Evolutionary conservation across 1,284 basidiomycete species (phyloP), one percentile per base, ranked within the genome.

Genomic region (Exobasidium cylindrosporum): DNA sequence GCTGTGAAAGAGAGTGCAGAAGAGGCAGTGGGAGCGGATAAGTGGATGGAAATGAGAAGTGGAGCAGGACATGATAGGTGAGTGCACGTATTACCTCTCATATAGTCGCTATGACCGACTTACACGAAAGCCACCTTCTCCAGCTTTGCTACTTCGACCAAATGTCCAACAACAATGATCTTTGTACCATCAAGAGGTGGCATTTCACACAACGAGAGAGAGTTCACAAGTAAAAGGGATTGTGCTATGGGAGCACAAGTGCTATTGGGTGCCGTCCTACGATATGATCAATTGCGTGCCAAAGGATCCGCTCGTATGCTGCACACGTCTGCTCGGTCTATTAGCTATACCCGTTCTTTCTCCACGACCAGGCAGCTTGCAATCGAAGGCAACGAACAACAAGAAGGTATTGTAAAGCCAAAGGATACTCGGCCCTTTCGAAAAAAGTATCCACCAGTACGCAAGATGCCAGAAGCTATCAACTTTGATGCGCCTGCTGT

Each of bases 401-500:
- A 24, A 17, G 17, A 10, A 21, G 23, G 46, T 7, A 47, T 47
- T 21, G 23, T 24, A 6, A 21, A 17, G 3, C n/a, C 43, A 4
- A 26, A 26, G 13, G 65, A 71, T 32, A 21, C 43, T 17, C 64
- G 66, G 31, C 68, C 64, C 0, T 73, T 72, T 56, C 58, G 60
- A 24, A 76, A 74, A 50, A 64, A 66, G 43, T 77, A 76, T 54
- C 76, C 76, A 1, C 74, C 74, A 13, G 66, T 71, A 3, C 62
- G 57, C 17, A 59, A 64, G 2, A 58, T 62, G 49, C 77, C 77
- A 1, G 65, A 72, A 59, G 61, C 69, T 24, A 72, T 72, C 60
- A 64, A 67, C 49, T 79, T 76, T 53, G 75, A 78, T 54, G 55
- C 77, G 60, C 77, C 77, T 10, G 77, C 77, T 23, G 72, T 79